phyloP scores from a whole-genome alignment of 2,329 filamentous ascomycete genomes.

The Nothophaeocryptopus gaeumannii region DNA sequence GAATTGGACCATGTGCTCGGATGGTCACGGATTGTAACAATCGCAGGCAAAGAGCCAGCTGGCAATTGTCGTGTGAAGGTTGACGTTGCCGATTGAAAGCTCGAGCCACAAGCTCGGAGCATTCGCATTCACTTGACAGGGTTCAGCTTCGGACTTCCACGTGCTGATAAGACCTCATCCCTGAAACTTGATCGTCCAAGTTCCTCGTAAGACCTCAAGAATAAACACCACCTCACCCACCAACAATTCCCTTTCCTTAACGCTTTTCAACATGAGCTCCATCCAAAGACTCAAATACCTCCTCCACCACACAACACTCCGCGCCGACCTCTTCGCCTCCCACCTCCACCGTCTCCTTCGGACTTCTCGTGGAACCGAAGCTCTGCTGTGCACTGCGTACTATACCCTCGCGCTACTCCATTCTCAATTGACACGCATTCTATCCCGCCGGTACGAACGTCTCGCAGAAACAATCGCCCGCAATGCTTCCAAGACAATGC shows the following conservation, averaged over 20 bases:
- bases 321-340: constrained; percentile 14
- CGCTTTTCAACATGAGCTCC: not conserved
- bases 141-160: no score
- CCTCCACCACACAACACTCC: not conserved
- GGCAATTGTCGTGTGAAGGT: no score
- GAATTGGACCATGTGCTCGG: no score
- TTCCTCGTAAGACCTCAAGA: not conserved
- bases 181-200: not conserved
- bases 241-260: no score
- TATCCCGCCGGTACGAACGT: constrained; percentile 35
- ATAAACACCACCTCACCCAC: not conserved
- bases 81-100: no score
- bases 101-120: no score
- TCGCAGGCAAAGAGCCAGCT: no score
- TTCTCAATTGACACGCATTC: constrained; percentile 39
- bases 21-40: no score
- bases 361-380: constrained; percentile 41
- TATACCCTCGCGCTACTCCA: constrained; percentile 46
- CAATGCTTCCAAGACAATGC: constrained; percentile 39
- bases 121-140: no score
- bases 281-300: constrained; percentile 12
- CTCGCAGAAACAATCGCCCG: constrained; percentile 38
- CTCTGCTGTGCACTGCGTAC: constrained; percentile 42
- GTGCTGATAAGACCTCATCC: no score
- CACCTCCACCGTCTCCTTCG: constrained; percentile 34